Percentiles rank a stretch among this genome's conserved stretches.
These are phyloP conservation scores for Kodamaea arcana DNA, from an alignment of 1,139 yeast genomes.

Conservation along the genomic window DNA sequence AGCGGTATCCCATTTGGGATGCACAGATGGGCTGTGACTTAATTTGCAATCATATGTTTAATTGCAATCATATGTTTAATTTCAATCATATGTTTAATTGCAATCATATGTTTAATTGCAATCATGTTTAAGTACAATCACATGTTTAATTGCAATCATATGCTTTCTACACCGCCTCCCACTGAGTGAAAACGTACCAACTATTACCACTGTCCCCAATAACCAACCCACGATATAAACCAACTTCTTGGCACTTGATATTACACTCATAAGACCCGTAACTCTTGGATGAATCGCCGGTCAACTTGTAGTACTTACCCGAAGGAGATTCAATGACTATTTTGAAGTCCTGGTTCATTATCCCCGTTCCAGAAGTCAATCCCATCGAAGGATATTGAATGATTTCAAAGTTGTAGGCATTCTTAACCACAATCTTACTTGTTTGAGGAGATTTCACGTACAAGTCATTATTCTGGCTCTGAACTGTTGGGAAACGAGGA, in stretches of 20 bases:
- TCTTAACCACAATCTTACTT: slow-evolving; percentile 51
- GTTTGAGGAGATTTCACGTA: slow-evolving; percentile 86
- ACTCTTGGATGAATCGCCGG: slow-evolving; percentile 39
- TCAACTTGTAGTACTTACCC: slow-evolving; percentile 67
- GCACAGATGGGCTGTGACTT: too few species aligned
- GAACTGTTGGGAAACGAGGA: slow-evolving; percentile 67
- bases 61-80: too few species aligned
- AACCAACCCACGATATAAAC: slow-evolving; percentile 80
- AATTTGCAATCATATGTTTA: too few species aligned
- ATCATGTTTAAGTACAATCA: too few species aligned
- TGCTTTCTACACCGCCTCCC: slow-evolving; percentile 40
- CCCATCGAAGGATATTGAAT: slow-evolving; percentile 64
- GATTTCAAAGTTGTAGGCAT: slow-evolving; percentile 61
- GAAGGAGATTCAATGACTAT: slow-evolving; percentile 79
- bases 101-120: too few species aligned
- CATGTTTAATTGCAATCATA: too few species aligned
- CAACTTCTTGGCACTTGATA: slow-evolving; percentile 64
- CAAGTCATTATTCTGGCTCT: slow-evolving; percentile 66
- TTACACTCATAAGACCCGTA: slow-evolving; percentile 56
- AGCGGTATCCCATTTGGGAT: too few species aligned
- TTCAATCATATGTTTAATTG: too few species aligned
- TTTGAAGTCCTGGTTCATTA: slow-evolving; percentile 44
- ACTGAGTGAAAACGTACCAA: slow-evolving; percentile 90
- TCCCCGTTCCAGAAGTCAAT: slow-evolving; percentile 32
- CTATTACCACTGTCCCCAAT: slow-evolving; percentile 75